Percentiles rank a stretch among this genome's conserved stretches.
These are phyloP conservation scores for Phytophthora macrochlamydospora DNA, from an alignment of 352 stramenopile species.

Conservation along the genomic window DNA sequence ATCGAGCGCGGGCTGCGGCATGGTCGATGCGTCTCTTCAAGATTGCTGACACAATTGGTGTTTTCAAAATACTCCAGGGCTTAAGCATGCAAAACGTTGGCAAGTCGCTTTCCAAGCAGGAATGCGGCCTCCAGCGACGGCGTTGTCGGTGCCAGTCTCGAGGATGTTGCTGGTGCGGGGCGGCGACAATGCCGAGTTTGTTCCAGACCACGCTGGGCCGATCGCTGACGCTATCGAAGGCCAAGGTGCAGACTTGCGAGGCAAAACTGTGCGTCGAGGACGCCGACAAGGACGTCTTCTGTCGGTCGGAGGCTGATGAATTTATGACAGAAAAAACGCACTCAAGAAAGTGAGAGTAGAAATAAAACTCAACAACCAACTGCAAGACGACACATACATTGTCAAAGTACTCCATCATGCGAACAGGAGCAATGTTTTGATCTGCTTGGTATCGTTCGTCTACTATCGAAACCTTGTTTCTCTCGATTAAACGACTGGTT, in stretches of 20 bases:
- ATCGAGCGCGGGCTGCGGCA: constrained; percentile 31
- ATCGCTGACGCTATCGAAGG: not conserved
- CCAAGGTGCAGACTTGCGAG: not conserved
- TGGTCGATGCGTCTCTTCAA: constrained; percentile 29
- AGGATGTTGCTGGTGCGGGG: not conserved
- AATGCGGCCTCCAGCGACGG: not conserved
- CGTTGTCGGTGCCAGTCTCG: not conserved
- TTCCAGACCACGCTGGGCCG: not conserved
- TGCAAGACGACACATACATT: too few species aligned
- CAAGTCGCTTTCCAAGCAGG: not conserved
- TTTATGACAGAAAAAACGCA: too few species aligned
- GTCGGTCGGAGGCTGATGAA: too few species aligned
- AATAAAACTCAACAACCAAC: too few species aligned
- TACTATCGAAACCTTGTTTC: too few species aligned
- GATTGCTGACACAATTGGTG: not conserved
- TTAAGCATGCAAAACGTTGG: not conserved
- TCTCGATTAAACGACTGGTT: too few species aligned
- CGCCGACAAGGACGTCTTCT: too few species aligned
- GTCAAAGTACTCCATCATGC: too few species aligned
- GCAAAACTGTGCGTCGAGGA: not conserved
- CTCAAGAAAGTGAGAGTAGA: too few species aligned
- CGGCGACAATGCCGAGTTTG: not conserved
- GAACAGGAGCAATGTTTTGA: too few species aligned
- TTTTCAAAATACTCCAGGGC: too few species aligned
- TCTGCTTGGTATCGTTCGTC: too few species aligned